phyloP scores from a whole-genome alignment of 1,284 basidiomycete species.

The Exobasidium cylindrosporum region DNA sequence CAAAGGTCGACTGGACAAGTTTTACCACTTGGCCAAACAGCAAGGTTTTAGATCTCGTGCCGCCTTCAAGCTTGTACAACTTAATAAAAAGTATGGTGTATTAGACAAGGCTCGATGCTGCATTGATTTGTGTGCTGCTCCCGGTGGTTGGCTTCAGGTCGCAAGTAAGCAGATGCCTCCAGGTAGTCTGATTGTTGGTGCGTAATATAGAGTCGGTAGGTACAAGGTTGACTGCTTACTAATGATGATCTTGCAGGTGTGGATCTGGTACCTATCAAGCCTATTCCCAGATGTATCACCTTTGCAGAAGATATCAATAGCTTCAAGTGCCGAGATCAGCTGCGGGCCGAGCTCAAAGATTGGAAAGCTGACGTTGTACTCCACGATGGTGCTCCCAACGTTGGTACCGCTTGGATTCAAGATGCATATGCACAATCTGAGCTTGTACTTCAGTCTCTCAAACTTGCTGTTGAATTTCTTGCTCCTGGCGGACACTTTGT shows the following conservation, averaged over 20 bases:
- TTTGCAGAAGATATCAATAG: constrained; percentile 96
- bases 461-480: constrained; percentile 94
- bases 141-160: constrained; percentile 98
- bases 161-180: constrained; percentile 97
- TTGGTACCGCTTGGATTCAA: constrained; percentile 98
- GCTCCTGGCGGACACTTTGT: constrained; percentile 84
- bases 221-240: neutral
- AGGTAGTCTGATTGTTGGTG: constrained; percentile 89
- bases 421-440: constrained; percentile 98
- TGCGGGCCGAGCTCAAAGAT: constrained; percentile 87
- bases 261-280: constrained; percentile 92
- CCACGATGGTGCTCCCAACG: constrained; percentile 98
- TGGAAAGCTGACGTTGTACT: constrained; percentile 99
- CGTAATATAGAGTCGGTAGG: constrained; percentile 60
- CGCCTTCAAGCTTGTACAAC: constrained; percentile 97
- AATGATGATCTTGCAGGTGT: constrained; percentile 62
- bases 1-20: constrained; percentile 54
- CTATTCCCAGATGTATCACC: constrained; percentile 87
- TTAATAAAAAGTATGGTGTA: constrained; percentile 96
- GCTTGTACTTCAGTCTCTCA: constrained; percentile 90
- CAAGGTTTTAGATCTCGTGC: constrained; percentile 99
- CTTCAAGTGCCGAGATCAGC: constrained; percentile 78
- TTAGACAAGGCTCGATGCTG: constrained; percentile 87
- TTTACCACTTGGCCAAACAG: constrained; percentile 65
- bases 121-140: constrained; percentile 97